Base-by-base conservation (phyloP, 139 green algal species). In the Monoraphidium neglectum region DNA sequence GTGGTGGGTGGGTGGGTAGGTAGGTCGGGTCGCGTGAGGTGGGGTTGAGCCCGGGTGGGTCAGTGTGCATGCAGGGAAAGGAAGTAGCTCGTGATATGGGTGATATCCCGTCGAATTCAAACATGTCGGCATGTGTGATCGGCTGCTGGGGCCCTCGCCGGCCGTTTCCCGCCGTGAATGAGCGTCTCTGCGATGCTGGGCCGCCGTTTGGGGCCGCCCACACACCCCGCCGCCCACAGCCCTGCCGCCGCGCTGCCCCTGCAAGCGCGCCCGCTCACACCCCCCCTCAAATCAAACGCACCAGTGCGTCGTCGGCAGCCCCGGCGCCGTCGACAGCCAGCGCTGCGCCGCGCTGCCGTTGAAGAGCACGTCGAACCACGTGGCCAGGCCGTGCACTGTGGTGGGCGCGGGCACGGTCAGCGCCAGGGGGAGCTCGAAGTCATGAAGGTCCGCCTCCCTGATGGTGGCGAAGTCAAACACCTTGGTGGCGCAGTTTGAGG, bases 301-400 rank as follows among this genome's bases (percentile, higher is more conserved):
- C 94, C 95, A 99, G 90, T 99, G 95, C 3, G 95, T 99, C 28
- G 92, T 92, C 46, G 95, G 91, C 69, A 92, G 80, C 4, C 95
- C 95, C 2, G 95, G 95, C 4, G 95, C 95, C 0, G 95, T 99
- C 64, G 88, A 93, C 33, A 99, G 89, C 90, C 90, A 97, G 16
- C 90, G 72, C 56, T 87, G 89, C 43, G 68, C 64, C 23, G 83
- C 65, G 24, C 54, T 81, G 36, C 92, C 94, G 35, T 91, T 82
- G 84, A 98, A 98, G 36, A 95, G 84, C 38, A 98, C 93, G 79
- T 98, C 95, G 86, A 98, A 98, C 95, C 95, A 98, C 73, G 83
- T 92, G 1, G 94, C 95, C 12, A 98, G 40, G 38, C 95, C 95
- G 79, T 98, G 95, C 53, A 98, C 86, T 13, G 79, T 81, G 62